Evolutionary conservation across 2,329 filamentous ascomycete species (phyloP).

Genomic region (Colletotrichum chrysophilum): DNA sequence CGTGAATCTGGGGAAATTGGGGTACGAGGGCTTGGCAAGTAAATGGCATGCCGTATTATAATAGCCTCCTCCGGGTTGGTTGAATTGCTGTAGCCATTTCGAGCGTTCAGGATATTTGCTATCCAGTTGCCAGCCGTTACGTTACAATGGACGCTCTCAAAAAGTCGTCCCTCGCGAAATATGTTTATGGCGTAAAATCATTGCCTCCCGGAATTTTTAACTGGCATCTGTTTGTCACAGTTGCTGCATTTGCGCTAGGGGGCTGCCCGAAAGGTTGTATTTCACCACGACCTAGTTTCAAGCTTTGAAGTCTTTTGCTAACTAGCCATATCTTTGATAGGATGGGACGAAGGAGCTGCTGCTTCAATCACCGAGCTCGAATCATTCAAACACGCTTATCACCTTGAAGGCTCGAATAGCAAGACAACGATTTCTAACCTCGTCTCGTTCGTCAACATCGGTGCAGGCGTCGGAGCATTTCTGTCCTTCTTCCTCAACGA

Average conservation of each 20-base stretch:
- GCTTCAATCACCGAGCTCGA: constrained; percentile 37
- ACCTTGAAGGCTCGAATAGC: constrained; percentile 31
- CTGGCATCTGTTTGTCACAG: constrained; percentile 15
- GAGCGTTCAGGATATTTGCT: neutral
- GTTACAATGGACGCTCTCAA: neutral
- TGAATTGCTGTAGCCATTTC: neutral
- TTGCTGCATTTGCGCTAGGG: constrained; percentile 20
- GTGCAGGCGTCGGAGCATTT: constrained; percentile 19
- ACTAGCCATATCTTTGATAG: constrained; percentile 18
- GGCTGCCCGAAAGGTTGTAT: constrained; percentile 13
- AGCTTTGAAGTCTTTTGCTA: neutral
- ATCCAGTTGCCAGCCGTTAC: neutral
- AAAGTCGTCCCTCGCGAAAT: constrained; percentile 6
- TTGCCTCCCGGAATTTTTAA: constrained; percentile 22
- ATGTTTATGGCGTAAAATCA: constrained; percentile 13
- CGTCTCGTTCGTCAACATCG: constrained; percentile 39
- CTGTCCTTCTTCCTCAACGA: constrained; percentile 46
- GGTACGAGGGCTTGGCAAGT: neutral
- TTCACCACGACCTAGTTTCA: neutral
- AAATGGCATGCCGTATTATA: neutral
- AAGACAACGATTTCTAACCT: neutral
- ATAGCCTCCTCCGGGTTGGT: neutral
- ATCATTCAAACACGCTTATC: constrained; percentile 30
- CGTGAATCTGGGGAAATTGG: neutral
- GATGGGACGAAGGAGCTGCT: constrained; percentile 39